Evolutionary conservation across 768 basidiomycete genomes (phyloP), one percentile per base, ranked within the genome.

Genomic region (Leccinum subtestaceum): DNA sequence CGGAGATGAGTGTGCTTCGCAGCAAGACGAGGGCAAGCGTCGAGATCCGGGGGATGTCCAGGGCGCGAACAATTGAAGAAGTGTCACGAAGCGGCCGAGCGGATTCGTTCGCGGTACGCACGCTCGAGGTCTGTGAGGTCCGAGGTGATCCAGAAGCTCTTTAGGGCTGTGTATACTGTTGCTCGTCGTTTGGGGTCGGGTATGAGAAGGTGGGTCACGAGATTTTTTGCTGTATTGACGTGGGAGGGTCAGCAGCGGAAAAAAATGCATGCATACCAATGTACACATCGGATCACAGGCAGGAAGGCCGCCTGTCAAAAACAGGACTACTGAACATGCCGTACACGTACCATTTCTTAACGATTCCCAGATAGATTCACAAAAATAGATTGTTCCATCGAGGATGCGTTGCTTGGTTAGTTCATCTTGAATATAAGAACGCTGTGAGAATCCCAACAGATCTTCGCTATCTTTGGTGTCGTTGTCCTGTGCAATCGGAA

Each of bases 361-460:
- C 3, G 73, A 60, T 48, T 70, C 65, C 91, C 91, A 93, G 15
- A 81, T 72, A 29, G 75, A 65, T 23, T 76, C 71, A 19, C 75
- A 75, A 66, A 88, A 91, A 32, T 84, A 79, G 17, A 88, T 73
- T 10, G 78, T 76, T 12, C 85, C 86, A 27, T 81, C 74, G 34
- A 92, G 76, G 51, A 93, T 93, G 34, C 88, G 80, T 57, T 81
- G 77, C 71, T 91, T 91, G 47, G 91, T 81, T 54, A 79, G 75
- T 45, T 80, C 73, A 66, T 90, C 89, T 77, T 80, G 65, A 71
- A 78, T 53, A 65, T 72, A 58, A 75, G 76, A 55, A 71, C 73
- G 60, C 58, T 69, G 62, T 17, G 74, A 76, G 48, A 67, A 60
- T 47, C 56, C 69, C 51, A 54, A 43, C 23, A 67, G 60, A 74